Evolutionary conservation across 2,329 filamentous ascomycete genomes (phyloP).

Genomic region (Ophiostoma novo-ulmi): DNA sequence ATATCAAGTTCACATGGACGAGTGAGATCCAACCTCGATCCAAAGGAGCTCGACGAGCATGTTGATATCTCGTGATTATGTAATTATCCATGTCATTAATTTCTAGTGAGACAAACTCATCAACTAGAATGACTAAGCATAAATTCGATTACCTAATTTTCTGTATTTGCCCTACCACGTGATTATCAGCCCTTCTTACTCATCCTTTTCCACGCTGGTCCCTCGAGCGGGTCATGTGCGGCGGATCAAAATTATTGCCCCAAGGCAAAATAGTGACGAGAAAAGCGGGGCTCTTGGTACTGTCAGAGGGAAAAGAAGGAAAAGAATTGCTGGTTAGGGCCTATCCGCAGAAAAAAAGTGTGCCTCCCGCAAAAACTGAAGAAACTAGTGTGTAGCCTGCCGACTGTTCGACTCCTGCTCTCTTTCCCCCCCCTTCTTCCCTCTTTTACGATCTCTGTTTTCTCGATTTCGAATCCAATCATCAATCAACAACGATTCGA

Average conservation of each 20-base stretch:
- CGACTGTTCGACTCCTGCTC: slow-evolving; percentile 11
- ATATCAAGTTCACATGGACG: too few species aligned
- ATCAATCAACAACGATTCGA: slow-evolving; percentile 24
- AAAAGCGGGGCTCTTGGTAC: neutral
- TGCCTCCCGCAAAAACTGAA: slow-evolving; percentile 16
- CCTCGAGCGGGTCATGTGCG: slow-evolving; percentile 11
- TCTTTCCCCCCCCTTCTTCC: slow-evolving; percentile 9
- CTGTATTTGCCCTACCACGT: slow-evolving; percentile 24
- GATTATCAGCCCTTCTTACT: slow-evolving; percentile 9
- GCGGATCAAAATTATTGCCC: neutral
- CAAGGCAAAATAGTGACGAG: neutral
- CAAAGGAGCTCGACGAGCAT: neutral
- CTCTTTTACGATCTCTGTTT: slow-evolving; percentile 17
- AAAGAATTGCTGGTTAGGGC: slow-evolving; percentile 23
- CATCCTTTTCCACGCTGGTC: neutral
- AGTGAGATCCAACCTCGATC: too few species aligned
- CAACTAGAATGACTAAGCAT: neutral
- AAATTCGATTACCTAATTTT: neutral
- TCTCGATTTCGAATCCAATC: slow-evolving; percentile 20
- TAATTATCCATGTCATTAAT: neutral
- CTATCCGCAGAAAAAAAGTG: slow-evolving; percentile 15
- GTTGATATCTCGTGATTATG: neutral
- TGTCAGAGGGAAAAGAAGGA: neutral
- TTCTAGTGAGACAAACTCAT: too few species aligned
- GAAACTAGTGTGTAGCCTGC: slow-evolving; percentile 11